Conservation (phyloP, 768 basidiomycete genomes). For the Dentipellis fragilis region DNA sequence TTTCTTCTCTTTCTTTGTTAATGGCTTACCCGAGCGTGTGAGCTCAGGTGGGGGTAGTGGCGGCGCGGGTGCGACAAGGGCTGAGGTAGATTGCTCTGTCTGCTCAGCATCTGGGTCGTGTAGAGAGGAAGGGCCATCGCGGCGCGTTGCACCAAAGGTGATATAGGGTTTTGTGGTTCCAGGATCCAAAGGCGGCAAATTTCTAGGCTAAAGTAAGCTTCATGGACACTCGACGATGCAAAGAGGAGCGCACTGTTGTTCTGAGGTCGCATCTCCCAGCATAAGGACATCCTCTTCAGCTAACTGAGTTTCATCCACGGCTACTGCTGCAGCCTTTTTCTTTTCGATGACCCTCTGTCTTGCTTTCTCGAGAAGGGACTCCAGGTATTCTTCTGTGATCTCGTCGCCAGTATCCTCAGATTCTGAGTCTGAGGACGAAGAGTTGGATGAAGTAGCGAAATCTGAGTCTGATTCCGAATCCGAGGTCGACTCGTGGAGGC, state of each 20-base stretch:
- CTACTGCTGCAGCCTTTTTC: conserved; percentile 9
- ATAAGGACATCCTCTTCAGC: conserved; percentile 47
- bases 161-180: conserved; percentile 56
- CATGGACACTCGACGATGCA: neutral
- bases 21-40: conserved; percentile 48
- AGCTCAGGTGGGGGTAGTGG: conserved; percentile 54
- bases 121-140: conserved; percentile 34
- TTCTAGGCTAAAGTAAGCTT: conserved; percentile 24
- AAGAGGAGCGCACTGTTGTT: conserved; percentile 25
- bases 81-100: conserved; percentile 41
- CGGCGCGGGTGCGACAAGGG: conserved; percentile 40
- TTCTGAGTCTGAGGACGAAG: conserved; percentile 26
- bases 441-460: conserved; percentile 25
- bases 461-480: conserved; percentile 14
- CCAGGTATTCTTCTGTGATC: conserved; percentile 49
- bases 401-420: conserved; percentile 32
- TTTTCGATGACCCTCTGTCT: conserved; percentile 29
- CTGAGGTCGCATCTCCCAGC: conserved; percentile 24
- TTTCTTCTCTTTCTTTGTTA: conserved; percentile 67
- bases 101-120: conserved; percentile 55
- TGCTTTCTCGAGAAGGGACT: conserved; percentile 55
- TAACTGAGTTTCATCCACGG: conserved; percentile 1
- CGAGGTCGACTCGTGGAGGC: neutral
- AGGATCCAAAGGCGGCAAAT: conserved; percentile 56
- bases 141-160: conserved; percentile 32